Percentiles rank a stretch among this genome's conserved stretches.
These are phyloP conservation scores for Puya raimondii DNA, from an alignment of 176 grass and related monocot species.

Conservation along the genomic window DNA sequence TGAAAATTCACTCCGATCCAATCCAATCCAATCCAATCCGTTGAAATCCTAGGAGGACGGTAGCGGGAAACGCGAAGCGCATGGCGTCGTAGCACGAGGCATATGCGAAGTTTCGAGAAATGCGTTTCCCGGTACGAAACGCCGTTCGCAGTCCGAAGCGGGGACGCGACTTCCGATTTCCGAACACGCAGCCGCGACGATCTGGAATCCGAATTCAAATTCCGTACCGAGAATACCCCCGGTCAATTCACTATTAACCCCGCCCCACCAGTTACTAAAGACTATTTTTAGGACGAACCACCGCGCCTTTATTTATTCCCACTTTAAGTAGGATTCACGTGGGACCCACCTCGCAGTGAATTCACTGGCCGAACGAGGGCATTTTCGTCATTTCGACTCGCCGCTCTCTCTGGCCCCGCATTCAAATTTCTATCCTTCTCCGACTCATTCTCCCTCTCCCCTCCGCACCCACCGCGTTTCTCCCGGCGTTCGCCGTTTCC, in stretches of 20 bases:
- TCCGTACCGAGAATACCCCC: background rate
- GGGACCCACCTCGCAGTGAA: conserved; percentile 6
- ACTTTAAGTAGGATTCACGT: conserved; percentile 6
- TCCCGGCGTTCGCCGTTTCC: background rate
- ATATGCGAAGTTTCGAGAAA: background rate
- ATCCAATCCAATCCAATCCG: too few species aligned
- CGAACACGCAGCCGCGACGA: background rate
- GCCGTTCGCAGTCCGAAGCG: background rate
- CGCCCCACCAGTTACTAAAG: background rate
- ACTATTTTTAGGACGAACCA: background rate
- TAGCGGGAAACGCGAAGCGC: too few species aligned
- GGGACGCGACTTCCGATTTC: background rate
- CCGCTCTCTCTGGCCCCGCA: conserved; percentile 35
- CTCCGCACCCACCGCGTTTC: background rate
- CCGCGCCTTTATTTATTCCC: background rate
- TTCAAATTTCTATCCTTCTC: conserved; percentile 66
- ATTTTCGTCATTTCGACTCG: conserved; percentile 30
- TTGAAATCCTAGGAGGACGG: too few species aligned
- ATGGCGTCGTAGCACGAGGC: too few species aligned
- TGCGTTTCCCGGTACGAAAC: background rate
- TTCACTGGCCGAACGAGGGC: conserved; percentile 10
- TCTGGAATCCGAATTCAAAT: background rate
- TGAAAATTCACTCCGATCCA: too few species aligned
- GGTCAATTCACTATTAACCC: background rate
- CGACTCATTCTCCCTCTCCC: background rate